phyloP scores from a whole-genome alignment of 768 basidiomycete genomes.

The Tylopilus vinaceipallidus region DNA sequence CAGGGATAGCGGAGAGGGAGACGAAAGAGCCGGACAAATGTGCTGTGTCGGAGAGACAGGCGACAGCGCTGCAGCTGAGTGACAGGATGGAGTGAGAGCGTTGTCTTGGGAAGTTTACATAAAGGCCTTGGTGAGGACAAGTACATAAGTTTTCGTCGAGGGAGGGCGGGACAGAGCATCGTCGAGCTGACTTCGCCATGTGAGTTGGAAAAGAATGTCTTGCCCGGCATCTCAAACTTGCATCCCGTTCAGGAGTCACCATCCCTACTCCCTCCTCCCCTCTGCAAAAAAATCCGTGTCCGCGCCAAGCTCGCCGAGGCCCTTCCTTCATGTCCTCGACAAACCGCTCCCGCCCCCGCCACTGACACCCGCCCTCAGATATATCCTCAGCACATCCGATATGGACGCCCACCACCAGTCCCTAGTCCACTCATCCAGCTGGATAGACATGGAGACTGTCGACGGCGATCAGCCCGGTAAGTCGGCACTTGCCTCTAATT shows the following conservation, averaged over 20 bases:
- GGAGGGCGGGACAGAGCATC: too few relatives aligned
- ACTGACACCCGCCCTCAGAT: slow-evolving; percentile 26
- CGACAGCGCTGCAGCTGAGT: too few relatives aligned
- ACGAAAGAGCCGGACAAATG: too few relatives aligned
- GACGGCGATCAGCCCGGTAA: slow-evolving; percentile 20
- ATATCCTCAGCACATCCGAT: slow-evolving; percentile 23
- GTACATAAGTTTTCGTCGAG: slow-evolving; percentile 23
- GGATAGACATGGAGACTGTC: slow-evolving; percentile 19
- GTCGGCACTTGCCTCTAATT: slow-evolving; percentile 11
- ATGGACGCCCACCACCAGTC: slow-evolving; percentile 27
- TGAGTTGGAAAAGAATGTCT: slow-evolving; percentile 14
- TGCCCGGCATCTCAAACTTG: neutral
- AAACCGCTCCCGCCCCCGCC: slow-evolving; percentile 43
- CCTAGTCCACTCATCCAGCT: slow-evolving; percentile 19
- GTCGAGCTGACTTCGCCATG: too few relatives aligned
- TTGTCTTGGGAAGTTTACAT: slow-evolving; percentile 32
- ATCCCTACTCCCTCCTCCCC: slow-evolving; percentile 26
- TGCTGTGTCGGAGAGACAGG: too few relatives aligned
- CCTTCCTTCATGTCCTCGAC: slow-evolving; percentile 24
- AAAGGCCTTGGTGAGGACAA: slow-evolving; percentile 12
- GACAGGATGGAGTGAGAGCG: neutral
- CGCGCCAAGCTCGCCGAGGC: slow-evolving; percentile 26
- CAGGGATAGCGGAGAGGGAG: too few relatives aligned
- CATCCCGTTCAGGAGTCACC: slow-evolving; percentile 16
- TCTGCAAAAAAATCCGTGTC: slow-evolving; percentile 22